phyloP scores from a whole-genome alignment of 2,329 filamentous ascomycete species.

The Penicillium decumbens region DNA sequence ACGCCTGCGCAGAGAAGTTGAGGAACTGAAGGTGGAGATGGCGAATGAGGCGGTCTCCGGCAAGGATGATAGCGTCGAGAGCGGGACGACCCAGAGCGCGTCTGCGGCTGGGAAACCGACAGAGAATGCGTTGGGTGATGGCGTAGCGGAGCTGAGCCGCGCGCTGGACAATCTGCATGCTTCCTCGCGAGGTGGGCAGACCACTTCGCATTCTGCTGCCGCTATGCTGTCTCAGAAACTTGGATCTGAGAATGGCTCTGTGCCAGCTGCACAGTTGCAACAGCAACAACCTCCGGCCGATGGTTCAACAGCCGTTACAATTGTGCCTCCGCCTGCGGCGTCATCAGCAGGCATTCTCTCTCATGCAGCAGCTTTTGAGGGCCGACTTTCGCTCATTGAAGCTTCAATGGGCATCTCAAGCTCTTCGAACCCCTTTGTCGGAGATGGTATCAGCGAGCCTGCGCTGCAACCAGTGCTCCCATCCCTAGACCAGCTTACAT shows the following conservation, averaged over 20 bases:
- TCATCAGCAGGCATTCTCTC: conserved; percentile 56
- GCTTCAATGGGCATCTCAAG: conserved; percentile 73
- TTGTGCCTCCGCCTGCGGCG: conserved; percentile 8
- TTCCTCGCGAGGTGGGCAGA: conserved; percentile 24
- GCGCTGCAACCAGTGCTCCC: conserved; percentile 66
- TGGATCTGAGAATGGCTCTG: conserved; percentile 11
- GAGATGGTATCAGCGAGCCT: conserved; percentile 48
- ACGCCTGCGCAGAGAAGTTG: conserved; percentile 74
- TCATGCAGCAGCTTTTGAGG: conserved; percentile 83
- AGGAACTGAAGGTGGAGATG: conserved; percentile 60
- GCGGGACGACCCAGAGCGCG: conserved; percentile 12
- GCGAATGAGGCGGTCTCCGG: conserved; percentile 49
- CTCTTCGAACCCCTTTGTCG: conserved; percentile 54
- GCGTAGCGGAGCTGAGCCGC: conserved; percentile 64
- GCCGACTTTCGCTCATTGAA: conserved; percentile 72
- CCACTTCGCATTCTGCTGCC: conserved; percentile 32
- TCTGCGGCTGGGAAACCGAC: conserved; percentile 39
- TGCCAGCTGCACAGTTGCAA: conserved; percentile 6
- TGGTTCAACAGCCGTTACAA: conserved; percentile 9
- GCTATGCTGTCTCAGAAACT: conserved; percentile 35
- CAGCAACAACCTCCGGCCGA: conserved; percentile 3
- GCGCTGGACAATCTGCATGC: conserved; percentile 62
- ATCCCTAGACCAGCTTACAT: conserved; percentile 73
- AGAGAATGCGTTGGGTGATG: conserved; percentile 48
- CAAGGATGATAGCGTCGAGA: conserved; percentile 43